phyloP scores from a whole-genome alignment of 1,284 basidiomycete species.

The Heterobasidion annosum region DNA sequence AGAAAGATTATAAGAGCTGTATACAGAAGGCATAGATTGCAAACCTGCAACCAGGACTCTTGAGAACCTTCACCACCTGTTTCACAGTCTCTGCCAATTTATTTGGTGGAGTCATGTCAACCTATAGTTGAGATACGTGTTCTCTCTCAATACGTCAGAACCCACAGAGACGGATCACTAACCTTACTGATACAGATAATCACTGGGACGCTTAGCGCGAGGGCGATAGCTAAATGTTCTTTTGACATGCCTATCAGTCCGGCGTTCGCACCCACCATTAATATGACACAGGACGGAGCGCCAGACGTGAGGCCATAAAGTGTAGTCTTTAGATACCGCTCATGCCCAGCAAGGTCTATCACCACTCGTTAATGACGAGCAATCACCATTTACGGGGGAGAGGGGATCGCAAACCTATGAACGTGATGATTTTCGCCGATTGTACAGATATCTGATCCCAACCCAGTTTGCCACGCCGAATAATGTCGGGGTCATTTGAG shows the following conservation, averaged over 20 bases:
- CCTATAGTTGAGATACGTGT: conserved; percentile 33
- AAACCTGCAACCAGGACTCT: conserved; percentile 86
- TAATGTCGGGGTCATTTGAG: conserved; percentile 48
- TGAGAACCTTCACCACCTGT: conserved; percentile 89
- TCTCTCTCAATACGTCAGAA: background rate
- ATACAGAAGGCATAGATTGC: conserved; percentile 12
- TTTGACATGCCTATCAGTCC: conserved; percentile 97
- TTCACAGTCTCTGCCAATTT: conserved; percentile 86
- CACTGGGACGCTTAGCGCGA: conserved; percentile 91
- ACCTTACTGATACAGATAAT: conserved; percentile 94
- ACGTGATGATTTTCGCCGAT: conserved; percentile 90
- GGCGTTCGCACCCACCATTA: conserved; percentile 96
- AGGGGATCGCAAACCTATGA: conserved; percentile 57
- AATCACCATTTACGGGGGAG: background rate
- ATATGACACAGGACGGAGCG: conserved; percentile 89
- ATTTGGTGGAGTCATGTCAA: conserved; percentile 96
- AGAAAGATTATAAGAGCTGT: conserved; percentile 5
- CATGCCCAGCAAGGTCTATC: conserved; percentile 83
- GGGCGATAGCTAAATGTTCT: conserved; percentile 90
- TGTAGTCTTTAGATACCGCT: conserved; percentile 88
- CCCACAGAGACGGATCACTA: conserved; percentile 3
- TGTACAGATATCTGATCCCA: conserved; percentile 96
- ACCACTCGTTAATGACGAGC: background rate
- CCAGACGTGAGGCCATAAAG: conserved; percentile 93
- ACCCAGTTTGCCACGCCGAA: conserved; percentile 77